These are phyloP conservation scores for Globisporangium echinulatum DNA, from an alignment of 352 stramenopile species.

Conservation along the genomic window DNA sequence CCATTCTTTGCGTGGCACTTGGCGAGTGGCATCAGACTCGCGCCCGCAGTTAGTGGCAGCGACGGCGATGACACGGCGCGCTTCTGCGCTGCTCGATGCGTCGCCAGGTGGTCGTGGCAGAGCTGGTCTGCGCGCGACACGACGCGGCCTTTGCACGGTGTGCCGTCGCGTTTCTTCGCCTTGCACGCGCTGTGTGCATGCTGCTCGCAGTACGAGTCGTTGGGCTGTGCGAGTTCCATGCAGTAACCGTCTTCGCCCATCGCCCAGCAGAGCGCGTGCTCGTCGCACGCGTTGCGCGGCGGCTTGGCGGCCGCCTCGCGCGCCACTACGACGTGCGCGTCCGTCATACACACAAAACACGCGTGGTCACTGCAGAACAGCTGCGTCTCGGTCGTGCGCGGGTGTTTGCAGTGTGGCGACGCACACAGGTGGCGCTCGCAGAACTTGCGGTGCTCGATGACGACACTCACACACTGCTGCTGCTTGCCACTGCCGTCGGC, in stretches of 20 bases:
- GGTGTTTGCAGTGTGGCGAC: slow-evolving; percentile 27
- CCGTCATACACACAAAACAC: slow-evolving; percentile 49
- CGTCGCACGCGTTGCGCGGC: slow-evolving; percentile 46
- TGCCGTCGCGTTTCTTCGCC: slow-evolving; percentile 21
- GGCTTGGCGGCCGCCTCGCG: slow-evolving; percentile 25
- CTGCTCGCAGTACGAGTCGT: slow-evolving; percentile 35
- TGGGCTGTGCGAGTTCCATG: slow-evolving; percentile 21
- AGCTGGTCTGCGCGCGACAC: slow-evolving; percentile 25
- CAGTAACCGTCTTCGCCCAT: slow-evolving; percentile 25
- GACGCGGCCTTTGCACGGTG: slow-evolving; percentile 26
- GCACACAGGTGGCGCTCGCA: slow-evolving; percentile 42
- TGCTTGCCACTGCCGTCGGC: neutral
- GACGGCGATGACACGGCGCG: too few relatives aligned
- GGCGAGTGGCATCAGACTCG: neutral
- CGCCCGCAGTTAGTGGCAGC: neutral
- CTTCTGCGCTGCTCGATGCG: too few relatives aligned
- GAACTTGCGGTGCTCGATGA: slow-evolving; percentile 27
- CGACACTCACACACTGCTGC: slow-evolving; percentile 19
- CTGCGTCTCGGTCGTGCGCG: slow-evolving; percentile 21
- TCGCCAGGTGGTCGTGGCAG: slow-evolving; percentile 28
- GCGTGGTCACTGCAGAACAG: slow-evolving; percentile 41
- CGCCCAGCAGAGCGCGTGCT: slow-evolving; percentile 47
- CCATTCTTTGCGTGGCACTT: slow-evolving; percentile 29
- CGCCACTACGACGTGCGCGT: slow-evolving; percentile 10
- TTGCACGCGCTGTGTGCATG: slow-evolving; percentile 16